phyloP scores from a whole-genome alignment of 129 eudicot species.

The Centaurea solstitialis region DNA sequence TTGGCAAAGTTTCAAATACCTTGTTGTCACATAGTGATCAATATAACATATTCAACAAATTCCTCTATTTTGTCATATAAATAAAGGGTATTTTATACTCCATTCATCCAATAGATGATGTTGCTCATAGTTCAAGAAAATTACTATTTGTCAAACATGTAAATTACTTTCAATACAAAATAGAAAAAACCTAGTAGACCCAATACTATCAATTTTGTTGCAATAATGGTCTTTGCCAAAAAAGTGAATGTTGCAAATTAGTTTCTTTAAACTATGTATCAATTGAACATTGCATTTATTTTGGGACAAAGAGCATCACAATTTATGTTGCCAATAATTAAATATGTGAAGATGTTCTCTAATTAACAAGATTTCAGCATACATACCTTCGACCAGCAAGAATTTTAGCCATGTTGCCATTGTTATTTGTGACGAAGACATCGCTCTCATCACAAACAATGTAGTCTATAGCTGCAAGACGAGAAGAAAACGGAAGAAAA shows the following conservation, averaged over 20 bases:
- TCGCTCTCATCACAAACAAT: conserved; percentile 92
- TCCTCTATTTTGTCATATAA: too few relatives aligned
- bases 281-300: background rate
- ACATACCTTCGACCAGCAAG: conserved; percentile 92
- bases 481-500: conserved; percentile 42
- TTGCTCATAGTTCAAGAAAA: too few relatives aligned
- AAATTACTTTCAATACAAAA: background rate
- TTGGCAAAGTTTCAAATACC: background rate
- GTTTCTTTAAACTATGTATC: background rate
- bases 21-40: too few relatives aligned
- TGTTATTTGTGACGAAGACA: conserved; percentile 88
- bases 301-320: conserved; percentile 21
- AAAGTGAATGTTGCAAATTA: background rate
- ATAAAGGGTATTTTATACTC: too few relatives aligned
- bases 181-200: background rate
- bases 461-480: conserved; percentile 92
- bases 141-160: background rate
- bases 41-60: too few relatives aligned
- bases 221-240: background rate
- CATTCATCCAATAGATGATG: too few relatives aligned
- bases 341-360: background rate
- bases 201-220: background rate
- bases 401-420: conserved; percentile 95
- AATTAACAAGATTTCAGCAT: conserved; percentile 3
- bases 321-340: background rate